phyloP scores from a whole-genome alignment of 164 flowering plant genomes.

The Malania oleifera region DNA sequence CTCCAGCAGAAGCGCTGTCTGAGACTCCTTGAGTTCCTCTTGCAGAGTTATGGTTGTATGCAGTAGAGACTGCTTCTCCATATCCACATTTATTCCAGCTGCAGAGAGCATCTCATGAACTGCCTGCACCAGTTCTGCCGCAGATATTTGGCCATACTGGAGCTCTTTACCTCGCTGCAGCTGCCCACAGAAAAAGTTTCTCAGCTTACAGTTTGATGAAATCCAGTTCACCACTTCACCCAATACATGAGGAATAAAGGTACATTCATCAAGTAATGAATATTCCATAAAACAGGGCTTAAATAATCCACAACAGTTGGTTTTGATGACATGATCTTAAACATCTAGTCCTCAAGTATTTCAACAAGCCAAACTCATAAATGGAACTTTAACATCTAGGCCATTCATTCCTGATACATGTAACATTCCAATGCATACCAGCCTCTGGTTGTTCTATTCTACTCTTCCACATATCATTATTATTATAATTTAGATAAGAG shows the following conservation, averaged over 20 bases:
- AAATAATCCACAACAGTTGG: too few relatives aligned
- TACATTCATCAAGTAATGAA: too few relatives aligned
- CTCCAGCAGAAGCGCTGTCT: slow-evolving; percentile 77
- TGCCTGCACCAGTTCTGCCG: slow-evolving; percentile 85
- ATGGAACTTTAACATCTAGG: too few relatives aligned
- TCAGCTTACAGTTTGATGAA: background rate
- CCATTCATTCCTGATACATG: too few relatives aligned
- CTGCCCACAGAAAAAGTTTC: slow-evolving; percentile 6
- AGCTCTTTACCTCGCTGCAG: slow-evolving; percentile 40
- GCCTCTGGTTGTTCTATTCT: too few relatives aligned
- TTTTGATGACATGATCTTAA: too few relatives aligned
- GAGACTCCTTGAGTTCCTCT: slow-evolving; percentile 82
- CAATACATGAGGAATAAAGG: background rate
- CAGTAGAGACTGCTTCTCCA: slow-evolving; percentile 74
- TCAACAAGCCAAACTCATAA: too few relatives aligned
- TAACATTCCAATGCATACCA: too few relatives aligned
- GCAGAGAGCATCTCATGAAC: slow-evolving; percentile 92
- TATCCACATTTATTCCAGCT: slow-evolving; percentile 80
- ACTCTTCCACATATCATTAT: too few relatives aligned
- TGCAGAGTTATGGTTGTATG: slow-evolving; percentile 63
- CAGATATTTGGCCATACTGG: slow-evolving; percentile 72
- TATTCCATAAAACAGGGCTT: too few relatives aligned
- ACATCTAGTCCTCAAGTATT: too few relatives aligned
- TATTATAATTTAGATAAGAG: too few relatives aligned
- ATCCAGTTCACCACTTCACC: background rate